Evolutionary conservation across 306 rosid genomes (phyloP).

Genomic region (Cicer chorassanicum): DNA sequence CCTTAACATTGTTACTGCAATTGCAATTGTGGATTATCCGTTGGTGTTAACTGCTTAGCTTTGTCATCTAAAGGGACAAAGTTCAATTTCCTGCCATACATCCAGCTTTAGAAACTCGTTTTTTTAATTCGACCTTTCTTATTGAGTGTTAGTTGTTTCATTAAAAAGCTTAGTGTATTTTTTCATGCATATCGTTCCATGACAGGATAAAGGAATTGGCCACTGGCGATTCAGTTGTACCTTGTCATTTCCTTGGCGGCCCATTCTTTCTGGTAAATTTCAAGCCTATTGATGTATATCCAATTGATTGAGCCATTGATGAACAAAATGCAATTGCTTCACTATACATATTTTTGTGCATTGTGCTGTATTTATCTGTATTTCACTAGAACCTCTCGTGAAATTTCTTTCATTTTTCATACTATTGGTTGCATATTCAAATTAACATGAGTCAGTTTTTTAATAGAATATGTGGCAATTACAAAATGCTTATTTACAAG

Average conservation of each 20-base stretch:
- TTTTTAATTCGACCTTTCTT: constrained; percentile 5
- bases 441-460: constrained; percentile 2
- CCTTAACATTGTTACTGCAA: neutral
- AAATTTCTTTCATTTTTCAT: neutral
- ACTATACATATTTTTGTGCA: neutral
- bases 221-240: constrained; percentile 87
- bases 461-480: constrained; percentile 17
- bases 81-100: neutral
- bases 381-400: neutral
- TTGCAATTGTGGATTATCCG: neutral
- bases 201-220: constrained; percentile 83
- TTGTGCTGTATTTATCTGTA: neutral
- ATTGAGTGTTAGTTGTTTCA: constrained; percentile 5
- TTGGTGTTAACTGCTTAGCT: neutral
- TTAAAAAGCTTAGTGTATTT: constrained; percentile 10
- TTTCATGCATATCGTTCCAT: constrained; percentile 24
- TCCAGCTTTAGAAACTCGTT: neutral
- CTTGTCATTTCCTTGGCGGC: constrained; percentile 92
- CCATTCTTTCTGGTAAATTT: constrained; percentile 87
- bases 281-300: constrained; percentile 1
- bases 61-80: neutral
- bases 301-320: constrained; percentile 2
- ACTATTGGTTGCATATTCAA: neutral
- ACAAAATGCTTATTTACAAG: constrained; percentile 21
- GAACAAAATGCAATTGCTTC: constrained; percentile 16